phyloP scores from a whole-genome alignment of 768 basidiomycete genomes.

The Leccinum subtestaceum region DNA sequence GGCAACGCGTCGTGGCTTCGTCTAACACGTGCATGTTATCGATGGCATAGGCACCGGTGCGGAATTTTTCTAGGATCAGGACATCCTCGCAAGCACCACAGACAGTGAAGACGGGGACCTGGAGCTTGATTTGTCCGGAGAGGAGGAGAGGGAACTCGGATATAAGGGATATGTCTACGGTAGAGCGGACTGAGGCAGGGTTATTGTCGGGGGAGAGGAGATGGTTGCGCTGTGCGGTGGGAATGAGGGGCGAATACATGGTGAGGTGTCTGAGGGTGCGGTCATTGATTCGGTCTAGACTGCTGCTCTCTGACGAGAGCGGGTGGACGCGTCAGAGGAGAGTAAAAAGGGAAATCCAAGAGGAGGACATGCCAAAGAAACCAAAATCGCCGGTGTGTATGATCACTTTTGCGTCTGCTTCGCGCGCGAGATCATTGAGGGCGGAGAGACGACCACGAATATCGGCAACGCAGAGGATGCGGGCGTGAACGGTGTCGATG shows the following conservation, averaged over 20 bases:
- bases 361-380: not conserved
- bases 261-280: slow-evolving; percentile 93
- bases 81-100: slow-evolving; percentile 99
- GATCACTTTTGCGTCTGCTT: slow-evolving; percentile 80
- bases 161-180: slow-evolving; percentile 72
- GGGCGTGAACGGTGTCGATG: slow-evolving; percentile 74
- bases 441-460: slow-evolving; percentile 83
- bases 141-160: slow-evolving; percentile 94
- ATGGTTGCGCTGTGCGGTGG: slow-evolving; percentile 75
- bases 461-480: slow-evolving; percentile 94
- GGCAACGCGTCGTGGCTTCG: slow-evolving; percentile 89
- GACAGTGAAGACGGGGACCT: slow-evolving; percentile 92
- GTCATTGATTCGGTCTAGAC: slow-evolving; percentile 89
- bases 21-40: slow-evolving; percentile 91
- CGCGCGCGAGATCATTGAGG: slow-evolving; percentile 87
- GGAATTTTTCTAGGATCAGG: slow-evolving; percentile 87
- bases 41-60: slow-evolving; percentile 75
- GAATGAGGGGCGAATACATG: slow-evolving; percentile 93
- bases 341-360: not conserved
- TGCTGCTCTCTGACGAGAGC: slow-evolving; percentile 57
- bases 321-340: slow-evolving; percentile 17
- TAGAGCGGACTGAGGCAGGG: slow-evolving; percentile 64
- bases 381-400: no score
- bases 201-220: slow-evolving; percentile 73
- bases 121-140: slow-evolving; percentile 85